Conservation (phyloP, 306 rosid genomes). For the Dryas octopetala region DNA sequence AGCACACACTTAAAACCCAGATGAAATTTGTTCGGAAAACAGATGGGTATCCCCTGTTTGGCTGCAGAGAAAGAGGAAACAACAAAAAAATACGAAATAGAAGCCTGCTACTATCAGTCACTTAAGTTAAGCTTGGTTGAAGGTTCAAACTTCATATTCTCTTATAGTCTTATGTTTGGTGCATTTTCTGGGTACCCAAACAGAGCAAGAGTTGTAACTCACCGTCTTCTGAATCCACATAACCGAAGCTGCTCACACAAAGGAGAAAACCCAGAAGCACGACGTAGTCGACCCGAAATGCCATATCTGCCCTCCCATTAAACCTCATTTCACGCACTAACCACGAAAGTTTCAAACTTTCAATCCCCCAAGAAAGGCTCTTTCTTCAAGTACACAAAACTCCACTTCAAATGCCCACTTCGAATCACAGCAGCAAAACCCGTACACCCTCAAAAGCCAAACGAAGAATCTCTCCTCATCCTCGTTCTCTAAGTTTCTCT, state of each 20-base stretch:
- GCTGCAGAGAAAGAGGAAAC: neutral
- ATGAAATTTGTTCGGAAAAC: neutral
- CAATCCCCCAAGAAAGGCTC: too few relatives aligned
- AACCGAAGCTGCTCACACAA: slow-evolving; percentile 44
- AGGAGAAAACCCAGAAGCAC: slow-evolving; percentile 50
- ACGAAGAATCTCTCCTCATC: neutral
- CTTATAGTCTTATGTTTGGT: neutral
- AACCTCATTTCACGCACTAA: slow-evolving; percentile 8
- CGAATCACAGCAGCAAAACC: neutral
- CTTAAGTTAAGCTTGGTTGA: neutral
- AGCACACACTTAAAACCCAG: neutral
- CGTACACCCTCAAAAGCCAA: slow-evolving; percentile 8
- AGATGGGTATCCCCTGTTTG: slow-evolving; percentile 26
- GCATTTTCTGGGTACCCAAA: slow-evolving; percentile 13
- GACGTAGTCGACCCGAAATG: slow-evolving; percentile 49
- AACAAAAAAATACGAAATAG: neutral
- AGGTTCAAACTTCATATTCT: neutral
- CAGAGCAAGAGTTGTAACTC: slow-evolving; percentile 34
- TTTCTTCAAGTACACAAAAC: slow-evolving; percentile 6
- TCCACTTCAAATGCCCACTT: neutral
- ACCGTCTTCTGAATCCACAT: slow-evolving; percentile 79
- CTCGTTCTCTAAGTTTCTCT: slow-evolving; percentile 6
- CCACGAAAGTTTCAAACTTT: neutral
- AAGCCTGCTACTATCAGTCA: neutral
- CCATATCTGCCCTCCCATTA: slow-evolving; percentile 36